Evolutionary conservation across 176 grass and related monocot genomes (phyloP), one percentile per base, ranked within the genome.

Genomic region (Eremochloa ophiuroides): DNA sequence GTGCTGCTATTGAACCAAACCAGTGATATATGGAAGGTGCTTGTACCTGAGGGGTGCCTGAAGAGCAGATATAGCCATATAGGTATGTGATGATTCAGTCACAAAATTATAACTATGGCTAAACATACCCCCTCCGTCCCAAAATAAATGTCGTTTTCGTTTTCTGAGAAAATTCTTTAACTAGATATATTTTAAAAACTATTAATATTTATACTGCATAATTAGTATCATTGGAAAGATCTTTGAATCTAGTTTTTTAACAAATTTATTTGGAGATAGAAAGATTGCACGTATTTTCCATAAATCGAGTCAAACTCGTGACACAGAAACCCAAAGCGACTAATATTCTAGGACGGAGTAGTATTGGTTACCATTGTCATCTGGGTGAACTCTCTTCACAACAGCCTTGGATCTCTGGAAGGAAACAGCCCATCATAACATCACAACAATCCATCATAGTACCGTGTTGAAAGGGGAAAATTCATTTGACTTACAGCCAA

Each of bases 1-100:
- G 93, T 66, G 88, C 35, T 80, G 95, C 88, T 91, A 93, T 99
- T 65, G 93, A 87, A 74, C 93, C 84, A 72, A 99, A 99, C 96
- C 96, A 99, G 76, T 86, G 83, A 60, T 81, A 77, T n/a, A 88
- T 69, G 69, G 53, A 77, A 84, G 90, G 73, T 77, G 76, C 79
- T 69, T 93, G 87, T 33, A 80, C 82, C 66, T 78, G 79, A 85
- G 84, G 7, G 7, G 37, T 82, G 30, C 58, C 83, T 85, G 74
- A 48, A 77, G 0, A 34, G 64, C 10, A 78, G 28, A 77, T 50
- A 58, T 23, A 43, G n/a, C 20, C 22, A 56, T 55, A n/a, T 56
- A 23, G 22, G 51, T 55, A 11, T 4, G 62, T 48, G 65, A 73
- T 30, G 0, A 77, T 14, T 18, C 4, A 23, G 26, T 17, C 8